Base-by-base conservation (phyloP, 2,329 filamentous ascomycete genomes). In the Beauveria rudraprayagi region DNA sequence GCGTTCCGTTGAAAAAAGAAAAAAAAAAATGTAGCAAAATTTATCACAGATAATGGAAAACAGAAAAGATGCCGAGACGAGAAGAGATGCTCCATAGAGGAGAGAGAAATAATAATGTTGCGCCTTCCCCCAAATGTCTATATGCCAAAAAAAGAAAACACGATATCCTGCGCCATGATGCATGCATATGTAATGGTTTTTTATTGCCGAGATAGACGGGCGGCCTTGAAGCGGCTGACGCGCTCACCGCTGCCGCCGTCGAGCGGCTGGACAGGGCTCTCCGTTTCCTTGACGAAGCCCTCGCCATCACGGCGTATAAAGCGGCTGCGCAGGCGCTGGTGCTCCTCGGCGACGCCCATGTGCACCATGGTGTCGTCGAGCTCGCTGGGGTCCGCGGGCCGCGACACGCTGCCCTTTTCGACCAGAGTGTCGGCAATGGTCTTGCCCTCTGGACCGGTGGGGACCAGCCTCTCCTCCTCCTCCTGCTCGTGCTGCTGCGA, bases 261-360 rank as follows among this genome's bases (percentile, higher is more conserved):
- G 50, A 92, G 77, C 1, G 88, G 83, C 57, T 89, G 81, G 52
- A 86, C 83, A 19, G 83, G 82, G 57, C 83, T 80, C 63, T 91
- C 86, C 62, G 89, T 84, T 66, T 91, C 84, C 61, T 84, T 82
- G 67, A 89, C 76, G 72, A 96, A 96, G 3, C 92, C 92, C 3
- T 43, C 48, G 56, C 92, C 92, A 67, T 94, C 85, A 67, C 86
- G 83, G 66, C 91, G 85, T 59, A 97, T 92, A 74, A 95, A 87
- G 68, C 83, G 84, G 70, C 92, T 96, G 22, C 93, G 88, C 72
- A 90, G 80, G 50, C 84, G 86, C 71, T 96, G 89, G 72, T 96
- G 96, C 70, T 95, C 90, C 43, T 85, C 83, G 8, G 90, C 87
- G 16, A 96, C 86, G 71, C 96, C 89, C 64, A 90, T 86, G 58